Conservation (phyloP, 2,329 filamentous ascomycete genomes). For the Aureobasidium mangrovei region DNA sequence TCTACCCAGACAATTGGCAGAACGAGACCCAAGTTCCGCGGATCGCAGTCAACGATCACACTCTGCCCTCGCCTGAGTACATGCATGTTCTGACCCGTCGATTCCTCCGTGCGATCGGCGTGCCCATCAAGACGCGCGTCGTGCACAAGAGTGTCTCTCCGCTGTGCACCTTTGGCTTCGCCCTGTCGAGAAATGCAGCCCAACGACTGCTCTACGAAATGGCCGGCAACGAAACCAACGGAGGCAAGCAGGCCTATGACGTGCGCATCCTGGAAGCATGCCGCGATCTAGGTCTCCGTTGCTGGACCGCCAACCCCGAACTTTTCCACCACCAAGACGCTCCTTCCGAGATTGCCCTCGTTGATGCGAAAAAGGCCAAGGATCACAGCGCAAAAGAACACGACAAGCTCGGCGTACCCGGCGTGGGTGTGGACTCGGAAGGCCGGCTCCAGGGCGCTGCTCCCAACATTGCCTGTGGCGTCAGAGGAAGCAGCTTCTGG, state of each 20-base stretch:
- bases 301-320: constrained; percentile 31
- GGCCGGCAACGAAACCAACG: constrained; percentile 24
- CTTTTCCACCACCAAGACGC: constrained; percentile 33
- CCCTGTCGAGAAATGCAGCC: constrained; percentile 32
- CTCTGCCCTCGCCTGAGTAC: constrained; percentile 28
- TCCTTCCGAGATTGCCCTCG: constrained; percentile 30
- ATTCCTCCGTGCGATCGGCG: constrained; percentile 28
- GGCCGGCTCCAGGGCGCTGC: constrained; percentile 14
- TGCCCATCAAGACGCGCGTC: constrained; percentile 30
- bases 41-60: constrained; percentile 27
- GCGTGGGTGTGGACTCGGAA: constrained; percentile 1
- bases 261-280: constrained; percentile 33
- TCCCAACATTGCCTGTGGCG: constrained; percentile 29
- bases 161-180: constrained; percentile 39
- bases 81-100: constrained; percentile 31
- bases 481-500: constrained; percentile 32
- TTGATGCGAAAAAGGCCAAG: constrained; percentile 18
- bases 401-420: constrained; percentile 8
- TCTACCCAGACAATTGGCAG: constrained; percentile 22
- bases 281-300: constrained; percentile 27
- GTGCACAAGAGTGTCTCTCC: constrained; percentile 36
- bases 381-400: constrained; percentile 9
- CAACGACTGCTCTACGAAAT: constrained; percentile 28
- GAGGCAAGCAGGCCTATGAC: constrained; percentile 31
- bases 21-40: constrained; percentile 25